Evolutionary conservation across 129 eudicot genomes (phyloP), one percentile per base, ranked within the genome.

Genomic region (Centaurea solstitialis): DNA sequence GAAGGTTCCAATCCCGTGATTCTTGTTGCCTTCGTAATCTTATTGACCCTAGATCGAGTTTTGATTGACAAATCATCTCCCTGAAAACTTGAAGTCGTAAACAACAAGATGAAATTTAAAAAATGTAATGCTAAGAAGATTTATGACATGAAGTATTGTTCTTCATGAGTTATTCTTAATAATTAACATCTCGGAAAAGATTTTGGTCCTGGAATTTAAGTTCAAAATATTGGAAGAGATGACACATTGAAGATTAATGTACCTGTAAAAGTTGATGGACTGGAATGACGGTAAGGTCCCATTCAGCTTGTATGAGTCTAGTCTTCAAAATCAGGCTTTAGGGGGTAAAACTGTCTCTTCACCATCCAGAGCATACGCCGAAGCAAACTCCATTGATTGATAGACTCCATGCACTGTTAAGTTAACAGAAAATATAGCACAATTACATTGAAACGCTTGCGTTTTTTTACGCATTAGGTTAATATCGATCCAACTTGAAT

Each of bases 281-380:
- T 57, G 23, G 65, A 57, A 57, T 57, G 65, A 57, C 22, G 22
- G 23, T 57, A 57, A 57, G 13, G 13, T n/a, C 74, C 81, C 11
- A 64, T 1, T 78, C 30, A 45, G 47, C 41, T 23, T 5, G 65
- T 41, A 68, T 11, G 33, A 68, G 33, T 24, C 66, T 1, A 23
- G 30, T 26, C 74, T 66, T 17, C 7, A 40, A 65, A 64, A 67
- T 77, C 23, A 77, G 24, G 40, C 64, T 39, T n/a, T 38, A 12
- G 8, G 76, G 62, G 76, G 76, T 79, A 70, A 70, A 35, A 70
- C 22, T 4, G 40, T 50, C 70, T 7, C 70, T 70, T 57, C 76
- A 50, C 77, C 71, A 33, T 33, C 18, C 2, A 23, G 45, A 38
- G 38, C 53, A 21, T 39, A 35, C 20, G 35, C 79, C 10, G 38